Evolutionary conservation across 345 rosid genomes (phyloP).

Genomic region (Acer saccharum): DNA sequence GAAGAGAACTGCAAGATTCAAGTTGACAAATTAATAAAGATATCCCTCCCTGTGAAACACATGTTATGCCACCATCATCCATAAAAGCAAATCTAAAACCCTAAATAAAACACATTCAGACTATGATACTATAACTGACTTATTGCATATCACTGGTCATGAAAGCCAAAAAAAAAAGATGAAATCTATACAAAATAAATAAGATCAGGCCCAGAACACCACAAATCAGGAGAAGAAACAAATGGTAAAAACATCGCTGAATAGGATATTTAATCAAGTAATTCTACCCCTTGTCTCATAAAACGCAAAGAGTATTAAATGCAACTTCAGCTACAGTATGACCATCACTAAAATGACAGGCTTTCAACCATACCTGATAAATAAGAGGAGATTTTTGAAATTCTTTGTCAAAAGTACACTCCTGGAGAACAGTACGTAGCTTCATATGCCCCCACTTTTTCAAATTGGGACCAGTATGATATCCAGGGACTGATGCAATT

Average conservation of each 20-base stretch:
- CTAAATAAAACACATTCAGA: background rate
- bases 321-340: background rate
- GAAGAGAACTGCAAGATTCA: conserved; percentile 77
- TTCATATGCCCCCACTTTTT: conserved; percentile 97
- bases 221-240: background rate
- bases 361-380: conserved; percentile 68
- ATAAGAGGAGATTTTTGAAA: conserved; percentile 78
- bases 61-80: background rate
- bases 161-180: background rate
- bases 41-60: background rate
- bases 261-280: background rate
- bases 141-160: background rate
- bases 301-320: background rate
- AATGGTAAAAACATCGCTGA: background rate
- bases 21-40: conserved; percentile 15
- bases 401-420: conserved; percentile 68
- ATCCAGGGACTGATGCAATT: conserved; percentile 93
- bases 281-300: background rate
- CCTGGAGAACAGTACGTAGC: conserved; percentile 68
- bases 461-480: conserved; percentile 75
- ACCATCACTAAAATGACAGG: background rate
- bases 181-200: background rate
- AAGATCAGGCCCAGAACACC: conserved; percentile 1
- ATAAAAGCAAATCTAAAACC: background rate
- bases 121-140: background rate